Percentiles rank a stretch among this genome's conserved stretches.
Evolutionary conservation across 495 filamentous ascomycete genomes (phyloP).

Genomic region (Collariella sp.): DNA sequence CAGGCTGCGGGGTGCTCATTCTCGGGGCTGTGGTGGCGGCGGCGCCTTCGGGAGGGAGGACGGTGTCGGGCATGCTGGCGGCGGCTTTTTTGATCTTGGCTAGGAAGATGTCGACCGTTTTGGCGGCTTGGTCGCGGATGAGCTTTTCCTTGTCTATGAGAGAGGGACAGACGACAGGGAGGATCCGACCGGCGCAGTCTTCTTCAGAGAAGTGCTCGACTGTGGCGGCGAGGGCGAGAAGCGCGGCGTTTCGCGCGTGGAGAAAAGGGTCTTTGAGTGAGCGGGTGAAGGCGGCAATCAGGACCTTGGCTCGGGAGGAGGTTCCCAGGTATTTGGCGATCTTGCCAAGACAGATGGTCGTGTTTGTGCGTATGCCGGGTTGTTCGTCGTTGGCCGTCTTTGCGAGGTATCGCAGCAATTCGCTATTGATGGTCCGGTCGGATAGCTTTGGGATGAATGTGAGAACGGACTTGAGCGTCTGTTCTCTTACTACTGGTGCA

Average conservation of each 20-base stretch:
- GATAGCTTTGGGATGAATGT: constrained; percentile 79
- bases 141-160: constrained; percentile 85
- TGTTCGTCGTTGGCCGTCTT: constrained; percentile 98
- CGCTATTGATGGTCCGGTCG: constrained; percentile 87
- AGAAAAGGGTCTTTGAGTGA: constrained; percentile 89
- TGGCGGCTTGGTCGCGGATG: constrained; percentile 82
- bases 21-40: constrained; percentile 42
- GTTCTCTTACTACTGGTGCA: constrained; percentile 85
- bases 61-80: constrained; percentile 71
- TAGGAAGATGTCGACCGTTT: constrained; percentile 84
- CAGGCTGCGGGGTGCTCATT: constrained; percentile 63
- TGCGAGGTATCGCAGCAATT: constrained; percentile 80
- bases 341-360: constrained; percentile 92
- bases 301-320: constrained; percentile 75
- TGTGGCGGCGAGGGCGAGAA: constrained; percentile 78
- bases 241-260: constrained; percentile 79
- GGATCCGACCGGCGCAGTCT: constrained; percentile 73
- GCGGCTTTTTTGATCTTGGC: constrained; percentile 72
- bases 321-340: constrained; percentile 82
- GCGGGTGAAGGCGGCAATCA: constrained; percentile 82
- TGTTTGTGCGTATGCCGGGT: constrained; percentile 94
- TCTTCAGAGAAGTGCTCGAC: constrained; percentile 80
- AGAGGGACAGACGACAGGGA: constrained; percentile 74
- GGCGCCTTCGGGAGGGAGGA: constrained; percentile 43
- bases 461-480: constrained; percentile 89